A percentile compares a stretch with the other conserved stretches of the same genome.
These are phyloP conservation scores for Chloromonas sp. DNA, from an alignment of 163 green algal species.

Conservation along the genomic window DNA sequence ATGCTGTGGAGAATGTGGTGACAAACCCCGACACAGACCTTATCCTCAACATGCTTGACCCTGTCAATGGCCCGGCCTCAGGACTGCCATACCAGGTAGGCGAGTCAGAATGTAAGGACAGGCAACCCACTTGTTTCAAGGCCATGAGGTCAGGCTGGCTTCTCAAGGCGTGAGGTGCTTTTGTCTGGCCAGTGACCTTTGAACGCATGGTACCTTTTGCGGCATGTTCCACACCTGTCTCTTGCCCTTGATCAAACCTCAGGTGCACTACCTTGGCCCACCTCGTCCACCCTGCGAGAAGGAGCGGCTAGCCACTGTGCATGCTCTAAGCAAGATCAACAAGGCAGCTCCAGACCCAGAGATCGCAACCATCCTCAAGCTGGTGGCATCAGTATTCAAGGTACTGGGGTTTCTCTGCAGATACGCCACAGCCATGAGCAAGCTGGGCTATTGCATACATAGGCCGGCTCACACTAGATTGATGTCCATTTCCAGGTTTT, in stretches of 20 bases:
- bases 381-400: slow-evolving; percentile 28
- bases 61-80: slow-evolving; percentile 24
- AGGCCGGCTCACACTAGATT: too few species aligned
- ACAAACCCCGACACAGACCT: background rate
- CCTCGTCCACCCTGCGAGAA: slow-evolving; percentile 35
- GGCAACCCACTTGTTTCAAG: too few species aligned
- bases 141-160: too few species aligned
- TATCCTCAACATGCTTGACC: slow-evolving; percentile 25
- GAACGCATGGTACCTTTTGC: background rate
- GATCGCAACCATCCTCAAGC: slow-evolving; percentile 24
- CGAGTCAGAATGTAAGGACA: background rate
- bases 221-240: background rate
- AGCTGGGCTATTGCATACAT: too few species aligned
- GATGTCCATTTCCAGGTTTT: too few species aligned
- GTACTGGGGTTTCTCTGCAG: background rate
- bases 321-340: slow-evolving; percentile 22
- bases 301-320: slow-evolving; percentile 26
- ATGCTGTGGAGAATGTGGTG: too few species aligned
- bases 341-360: slow-evolving; percentile 16
- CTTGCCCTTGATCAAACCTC: too few species aligned
- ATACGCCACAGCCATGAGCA: too few species aligned
- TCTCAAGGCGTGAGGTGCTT: background rate
- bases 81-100: slow-evolving; percentile 29
- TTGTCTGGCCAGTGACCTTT: background rate
- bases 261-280: slow-evolving; percentile 40